Evolutionary conservation across 1,139 yeast genomes (phyloP), one percentile per base, ranked within the genome.

Genomic region (Blastobotrys elegans): DNA sequence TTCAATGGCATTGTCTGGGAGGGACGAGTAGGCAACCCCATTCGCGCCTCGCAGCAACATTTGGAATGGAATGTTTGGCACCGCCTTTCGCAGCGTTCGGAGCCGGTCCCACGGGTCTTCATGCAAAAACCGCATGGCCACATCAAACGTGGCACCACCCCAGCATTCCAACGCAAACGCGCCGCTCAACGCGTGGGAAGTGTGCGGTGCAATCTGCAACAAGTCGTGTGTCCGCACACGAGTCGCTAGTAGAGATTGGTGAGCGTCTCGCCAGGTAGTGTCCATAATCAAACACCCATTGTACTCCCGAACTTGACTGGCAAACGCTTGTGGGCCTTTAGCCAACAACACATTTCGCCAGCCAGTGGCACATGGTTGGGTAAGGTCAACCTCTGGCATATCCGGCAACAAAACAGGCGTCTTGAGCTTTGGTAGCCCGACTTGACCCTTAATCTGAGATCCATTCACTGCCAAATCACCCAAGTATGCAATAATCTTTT

Each of bases 121-220:
- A 68, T 90, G 90, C 62, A 92, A 77, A 76, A 94, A 94, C 70
- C 98, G 81, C 97, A 92, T 90, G 52, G 96, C 86, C 48, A 92
- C 98, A 66, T 92, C 99, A 63, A 92, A 92, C 30, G 99, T 92
- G 49, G 99, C 98, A 71, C 99, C 99, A 71, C 99, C 99, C 99
- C 99, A 92, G 74, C 97, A 92, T 73, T 92, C 99, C 49, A 92
- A 75, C 14, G 98, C 94, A 69, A 88, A 94, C 1, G 96, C 95
- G 51, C 95, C 94, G 54, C 84, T 72, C 60, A 89, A 72, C 18
- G 96, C 98, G 64, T 85, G 82, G 2, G 97, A 87, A 29, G 99
- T 92, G 47, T 95, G 80, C 50, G 90, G 92, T 21, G 98, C 98
- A 72, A 94, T 87, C 56, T 89, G 86, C 50, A 84, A 73, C 62